These are phyloP conservation scores for Entoloma clypeatum DNA, from an alignment of 1,284 basidiomycete genomes.

Conservation along the genomic window DNA sequence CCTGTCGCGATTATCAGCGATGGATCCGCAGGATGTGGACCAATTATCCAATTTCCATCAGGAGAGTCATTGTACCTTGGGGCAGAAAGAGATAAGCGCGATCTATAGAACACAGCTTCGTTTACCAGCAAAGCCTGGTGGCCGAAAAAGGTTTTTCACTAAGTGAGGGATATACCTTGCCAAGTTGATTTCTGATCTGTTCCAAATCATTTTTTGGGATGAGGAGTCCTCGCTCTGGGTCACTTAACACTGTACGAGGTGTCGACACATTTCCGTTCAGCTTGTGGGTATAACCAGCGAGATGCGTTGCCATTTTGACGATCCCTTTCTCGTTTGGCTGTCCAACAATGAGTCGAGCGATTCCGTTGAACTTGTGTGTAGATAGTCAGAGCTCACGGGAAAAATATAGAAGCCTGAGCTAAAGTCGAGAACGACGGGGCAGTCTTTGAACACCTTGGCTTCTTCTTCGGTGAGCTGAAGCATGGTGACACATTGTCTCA, in stretches of 20 bases:
- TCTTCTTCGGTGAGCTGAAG: constrained; percentile 74
- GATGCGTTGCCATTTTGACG: constrained; percentile 74
- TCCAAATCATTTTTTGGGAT: constrained; percentile 58
- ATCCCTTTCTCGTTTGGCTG: constrained; percentile 69
- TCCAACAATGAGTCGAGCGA: neutral
- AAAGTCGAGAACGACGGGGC: constrained; percentile 75
- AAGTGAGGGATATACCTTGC: constrained; percentile 68
- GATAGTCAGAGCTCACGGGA: constrained; percentile 59
- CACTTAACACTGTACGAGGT: constrained; percentile 57
- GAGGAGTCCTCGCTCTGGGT: constrained; percentile 53
- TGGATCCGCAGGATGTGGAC: constrained; percentile 53
- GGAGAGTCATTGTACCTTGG: constrained; percentile 75
- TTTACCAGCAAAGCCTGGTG: constrained; percentile 84
- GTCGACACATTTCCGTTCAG: constrained; percentile 48
- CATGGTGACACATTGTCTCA: constrained; percentile 73
- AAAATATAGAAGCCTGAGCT: constrained; percentile 70
- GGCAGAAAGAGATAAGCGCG: constrained; percentile 5
- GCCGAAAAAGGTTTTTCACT: constrained; percentile 59
- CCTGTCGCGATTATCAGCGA: constrained; percentile 69
- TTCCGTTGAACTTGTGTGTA: neutral
- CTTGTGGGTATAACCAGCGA: constrained; percentile 61
- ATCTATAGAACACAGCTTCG: neutral
- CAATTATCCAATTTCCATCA: constrained; percentile 80
- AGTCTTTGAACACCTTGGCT: constrained; percentile 52
- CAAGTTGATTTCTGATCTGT: constrained; percentile 49